phyloP scores from a whole-genome alignment of 495 filamentous ascomycete species.

The Hypoxylon fragiforme region DNA sequence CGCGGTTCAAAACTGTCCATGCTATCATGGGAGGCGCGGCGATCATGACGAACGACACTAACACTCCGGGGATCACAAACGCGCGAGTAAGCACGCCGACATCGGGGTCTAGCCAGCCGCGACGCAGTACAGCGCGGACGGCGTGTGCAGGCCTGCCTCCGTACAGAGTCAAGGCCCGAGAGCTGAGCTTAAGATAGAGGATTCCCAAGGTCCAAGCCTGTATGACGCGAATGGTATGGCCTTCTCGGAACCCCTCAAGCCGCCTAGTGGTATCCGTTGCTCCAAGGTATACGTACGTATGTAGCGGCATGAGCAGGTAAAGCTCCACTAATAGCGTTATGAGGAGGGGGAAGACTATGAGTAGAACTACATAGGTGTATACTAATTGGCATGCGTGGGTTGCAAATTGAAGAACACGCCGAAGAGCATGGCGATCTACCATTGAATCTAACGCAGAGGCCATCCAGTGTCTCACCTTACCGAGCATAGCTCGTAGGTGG shows the following conservation, averaged over 20 bases:
- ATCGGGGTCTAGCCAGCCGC: slow-evolving; percentile 83
- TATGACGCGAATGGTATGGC: slow-evolving; percentile 81
- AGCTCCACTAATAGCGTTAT: slow-evolving; percentile 82
- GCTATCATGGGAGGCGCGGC: slow-evolving; percentile 53
- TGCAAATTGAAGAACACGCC: slow-evolving; percentile 28
- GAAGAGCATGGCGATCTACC: slow-evolving; percentile 41
- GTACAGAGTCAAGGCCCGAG: slow-evolving; percentile 65
- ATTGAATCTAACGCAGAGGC: slow-evolving; percentile 31
- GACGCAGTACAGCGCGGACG: slow-evolving; percentile 71
- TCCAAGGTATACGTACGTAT: slow-evolving; percentile 70
- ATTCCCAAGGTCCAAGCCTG: slow-evolving; percentile 95
- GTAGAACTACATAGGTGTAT: slow-evolving; percentile 74
- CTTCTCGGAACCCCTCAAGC: slow-evolving; percentile 17
- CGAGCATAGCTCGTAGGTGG: slow-evolving; percentile 54
- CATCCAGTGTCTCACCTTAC: slow-evolving; percentile 37
- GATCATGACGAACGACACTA: slow-evolving; percentile 63
- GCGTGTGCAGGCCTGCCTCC: slow-evolving; percentile 72
- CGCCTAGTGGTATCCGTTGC: slow-evolving; percentile 43
- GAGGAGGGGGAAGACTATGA: slow-evolving; percentile 78
- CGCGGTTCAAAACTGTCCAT: slow-evolving; percentile 35
- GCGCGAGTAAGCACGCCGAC: slow-evolving; percentile 75
- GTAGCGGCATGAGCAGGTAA: slow-evolving; percentile 84
- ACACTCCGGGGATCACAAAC: slow-evolving; percentile 72
- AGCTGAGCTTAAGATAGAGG: slow-evolving; percentile 85
- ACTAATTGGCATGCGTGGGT: slow-evolving; percentile 52